phyloP scores from a whole-genome alignment of 176 grass and related monocot genomes.

The Rhynchospora tenuis region DNA sequence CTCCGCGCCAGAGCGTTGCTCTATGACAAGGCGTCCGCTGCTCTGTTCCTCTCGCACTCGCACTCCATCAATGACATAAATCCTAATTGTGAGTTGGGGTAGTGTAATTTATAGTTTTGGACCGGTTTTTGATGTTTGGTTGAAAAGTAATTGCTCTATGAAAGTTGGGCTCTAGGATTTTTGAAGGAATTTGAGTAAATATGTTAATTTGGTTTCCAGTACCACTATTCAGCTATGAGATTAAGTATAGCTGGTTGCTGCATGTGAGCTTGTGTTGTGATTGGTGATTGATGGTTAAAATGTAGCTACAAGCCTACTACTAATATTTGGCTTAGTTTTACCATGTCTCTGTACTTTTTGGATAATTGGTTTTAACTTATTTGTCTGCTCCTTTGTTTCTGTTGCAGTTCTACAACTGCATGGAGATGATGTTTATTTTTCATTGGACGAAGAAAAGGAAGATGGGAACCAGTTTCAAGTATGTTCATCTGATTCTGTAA shows the following conservation, averaged over 20 bases:
- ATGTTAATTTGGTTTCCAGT: not conserved
- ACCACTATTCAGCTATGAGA: not conserved
- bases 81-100: slow-evolving; percentile 48
- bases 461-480: slow-evolving; percentile 72
- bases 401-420: slow-evolving; percentile 91
- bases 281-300: not conserved
- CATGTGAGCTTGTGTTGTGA: not conserved
- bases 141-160: not conserved
- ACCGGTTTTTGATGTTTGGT: not conserved
- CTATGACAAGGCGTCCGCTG: slow-evolving; percentile 88
- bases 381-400: slow-evolving; percentile 14
- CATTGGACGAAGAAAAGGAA: slow-evolving; percentile 80
- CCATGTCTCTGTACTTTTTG: not conserved
- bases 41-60: slow-evolving; percentile 39
- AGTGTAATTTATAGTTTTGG: not conserved
- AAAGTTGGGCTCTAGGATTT: not conserved
- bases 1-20: slow-evolving; percentile 83
- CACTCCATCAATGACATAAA: slow-evolving; percentile 36
- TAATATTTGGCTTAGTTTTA: not conserved
- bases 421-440: slow-evolving; percentile 94
- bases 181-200: not conserved
- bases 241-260: not conserved
- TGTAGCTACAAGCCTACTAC: not conserved
- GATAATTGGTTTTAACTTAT: not conserved
- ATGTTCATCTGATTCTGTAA: slow-evolving; percentile 23